These are phyloP conservation scores for Clitopilus hobsonii DNA, from an alignment of 768 basidiomycete genomes.

Conservation along the genomic window DNA sequence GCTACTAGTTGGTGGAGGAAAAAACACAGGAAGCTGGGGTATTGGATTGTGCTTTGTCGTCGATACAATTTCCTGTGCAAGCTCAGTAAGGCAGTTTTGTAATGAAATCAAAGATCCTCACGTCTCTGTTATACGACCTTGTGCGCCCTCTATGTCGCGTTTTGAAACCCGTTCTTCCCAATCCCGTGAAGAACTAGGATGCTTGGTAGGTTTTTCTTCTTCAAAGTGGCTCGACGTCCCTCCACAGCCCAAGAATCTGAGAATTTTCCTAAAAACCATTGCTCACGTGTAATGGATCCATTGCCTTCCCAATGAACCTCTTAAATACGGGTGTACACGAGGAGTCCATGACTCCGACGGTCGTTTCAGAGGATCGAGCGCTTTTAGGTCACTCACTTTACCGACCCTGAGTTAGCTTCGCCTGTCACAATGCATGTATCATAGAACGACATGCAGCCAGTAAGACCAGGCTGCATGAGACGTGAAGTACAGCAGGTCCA, in stretches of 20 bases:
- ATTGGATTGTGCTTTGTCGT: neutral
- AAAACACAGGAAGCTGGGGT: neutral
- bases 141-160: no score
- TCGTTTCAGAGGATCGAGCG: neutral
- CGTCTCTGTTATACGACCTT: neutral
- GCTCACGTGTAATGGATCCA: neutral
- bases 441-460: neutral
- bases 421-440: neutral
- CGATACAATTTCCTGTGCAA: neutral
- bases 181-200: neutral
- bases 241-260: neutral
- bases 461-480: neutral
- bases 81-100: neutral
- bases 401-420: neutral
- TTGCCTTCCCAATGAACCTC: neutral
- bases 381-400: neutral
- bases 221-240: neutral
- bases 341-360: constrained; percentile 5
- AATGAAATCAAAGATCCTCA: neutral
- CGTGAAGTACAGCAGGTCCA: neutral
- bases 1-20: neutral
- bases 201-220: neutral
- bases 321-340: constrained; percentile 5
- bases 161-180: neutral
- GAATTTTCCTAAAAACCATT: neutral